Evolutionary conservation across 2,329 filamentous ascomycete genomes (phyloP), one percentile per base, ranked within the genome.

Genomic region (Ambrosiella xylebori): DNA sequence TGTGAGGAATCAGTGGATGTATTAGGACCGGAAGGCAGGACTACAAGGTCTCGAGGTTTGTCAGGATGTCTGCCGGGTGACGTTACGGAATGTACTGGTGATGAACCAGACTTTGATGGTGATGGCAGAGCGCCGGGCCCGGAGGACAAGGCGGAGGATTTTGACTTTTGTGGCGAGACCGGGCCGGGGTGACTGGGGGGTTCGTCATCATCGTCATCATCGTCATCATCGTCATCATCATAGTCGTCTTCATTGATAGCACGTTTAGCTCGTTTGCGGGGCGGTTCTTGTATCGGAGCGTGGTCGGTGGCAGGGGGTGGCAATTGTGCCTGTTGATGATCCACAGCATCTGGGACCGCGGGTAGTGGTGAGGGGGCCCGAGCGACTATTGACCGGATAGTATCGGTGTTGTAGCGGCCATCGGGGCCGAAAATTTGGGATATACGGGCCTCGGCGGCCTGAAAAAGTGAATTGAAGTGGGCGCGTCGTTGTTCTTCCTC

Each of bases 231-330:
- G 59, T 95, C 89, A 65, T 91, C 86, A 63, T 85, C 86, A 66
- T 91, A 90, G 70, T 91, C 85, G 65, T 89, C 85, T 68, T 91
- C 87, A 65, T 89, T 82, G 76, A 91, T 89, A 67, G 81, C 76
- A 65, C 87, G 79, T 69, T 85, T 85, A 52, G 81, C 77, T 71
- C 86, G 85, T 72, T 93, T 95, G 59, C 77, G 72, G 41, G 82
- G 80, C 57, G 80, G 78, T 65, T 84, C 78, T 63, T 74, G 73
- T 64, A 78, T 73, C 51, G 77, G 74, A 62, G 74, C 70, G 66
- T 85, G 74, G 70, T 82, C 77, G 69, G 76, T 80, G 62, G 79
- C 71, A 62, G 76, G 73, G 58, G 73, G 82, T 65, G 71, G 73
- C 66, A 72, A 58, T 60, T 57, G 59, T 13, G 55, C 53, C n/a